Evolutionary conservation across 306 rosid species (phyloP).

Genomic region (Senna tora): DNA sequence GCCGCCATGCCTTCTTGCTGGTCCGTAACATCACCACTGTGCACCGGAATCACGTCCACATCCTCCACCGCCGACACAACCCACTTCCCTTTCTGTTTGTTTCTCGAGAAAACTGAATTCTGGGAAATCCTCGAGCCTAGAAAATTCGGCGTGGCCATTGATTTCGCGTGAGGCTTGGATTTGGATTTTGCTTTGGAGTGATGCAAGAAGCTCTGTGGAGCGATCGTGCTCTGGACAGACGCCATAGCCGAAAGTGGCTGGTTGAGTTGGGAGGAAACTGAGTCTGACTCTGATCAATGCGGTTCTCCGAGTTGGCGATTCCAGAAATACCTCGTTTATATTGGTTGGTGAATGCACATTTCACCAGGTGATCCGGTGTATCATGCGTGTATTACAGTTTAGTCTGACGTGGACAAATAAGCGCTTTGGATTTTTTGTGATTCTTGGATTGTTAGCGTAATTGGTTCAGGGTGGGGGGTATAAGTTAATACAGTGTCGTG

Average conservation of each 20-base stretch:
- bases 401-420: neutral
- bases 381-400: neutral
- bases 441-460: neutral
- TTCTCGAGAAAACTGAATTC: constrained; percentile 36
- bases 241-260: constrained; percentile 53
- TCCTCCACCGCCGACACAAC: constrained; percentile 54
- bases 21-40: constrained; percentile 61
- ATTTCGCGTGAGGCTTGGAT: constrained; percentile 33
- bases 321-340: constrained; percentile 9
- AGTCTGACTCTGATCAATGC: constrained; percentile 15
- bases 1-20: constrained; percentile 66
- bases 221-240: constrained; percentile 56
- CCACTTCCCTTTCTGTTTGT: constrained; percentile 38
- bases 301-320: constrained; percentile 36
- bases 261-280: constrained; percentile 42
- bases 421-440: neutral
- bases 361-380: constrained; percentile 1
- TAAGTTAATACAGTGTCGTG: neutral
- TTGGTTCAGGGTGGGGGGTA: constrained; percentile 15
- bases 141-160: constrained; percentile 27
- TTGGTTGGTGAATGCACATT: neutral
- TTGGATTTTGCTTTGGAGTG: constrained; percentile 45
- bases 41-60: constrained; percentile 61
- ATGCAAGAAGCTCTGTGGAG: constrained; percentile 58
- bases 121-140: constrained; percentile 34